Conservation (phyloP, 495 filamentous ascomycete species). For the Amphirosellinia nigrospora region DNA sequence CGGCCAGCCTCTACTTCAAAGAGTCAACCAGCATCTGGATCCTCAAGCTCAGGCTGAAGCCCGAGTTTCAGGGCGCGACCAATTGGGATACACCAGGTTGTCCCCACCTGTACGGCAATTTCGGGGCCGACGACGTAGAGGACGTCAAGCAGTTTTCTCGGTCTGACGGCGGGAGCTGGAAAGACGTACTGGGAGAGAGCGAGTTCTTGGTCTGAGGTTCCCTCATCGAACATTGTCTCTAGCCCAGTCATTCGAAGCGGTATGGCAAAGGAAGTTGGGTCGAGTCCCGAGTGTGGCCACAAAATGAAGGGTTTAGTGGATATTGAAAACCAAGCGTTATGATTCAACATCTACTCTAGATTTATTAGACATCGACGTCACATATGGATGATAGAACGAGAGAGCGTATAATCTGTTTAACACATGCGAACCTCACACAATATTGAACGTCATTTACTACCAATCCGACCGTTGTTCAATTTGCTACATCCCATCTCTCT, state of each 20-base stretch:
- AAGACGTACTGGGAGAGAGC: slow-evolving; percentile 37
- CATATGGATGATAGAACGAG: background rate
- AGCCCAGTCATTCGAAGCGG: background rate
- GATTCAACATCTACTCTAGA: slow-evolving; percentile 11
- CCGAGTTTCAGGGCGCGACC: slow-evolving; percentile 42
- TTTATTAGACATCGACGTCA: background rate
- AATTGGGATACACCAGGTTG: slow-evolving; percentile 56
- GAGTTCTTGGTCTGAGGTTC: slow-evolving; percentile 27
- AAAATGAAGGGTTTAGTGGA: background rate
- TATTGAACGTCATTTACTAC: background rate
- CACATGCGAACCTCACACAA: background rate
- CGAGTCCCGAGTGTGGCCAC: background rate
- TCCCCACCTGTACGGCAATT: slow-evolving; percentile 56
- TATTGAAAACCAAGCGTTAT: background rate
- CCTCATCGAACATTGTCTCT: background rate
- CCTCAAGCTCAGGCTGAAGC: slow-evolving; percentile 49
- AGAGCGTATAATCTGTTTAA: background rate
- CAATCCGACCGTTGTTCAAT: background rate
- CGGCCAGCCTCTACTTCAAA: slow-evolving; percentile 56
- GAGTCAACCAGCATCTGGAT: slow-evolving; percentile 44
- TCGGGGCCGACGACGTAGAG: slow-evolving; percentile 50
- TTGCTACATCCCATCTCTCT: background rate
- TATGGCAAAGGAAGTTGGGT: background rate
- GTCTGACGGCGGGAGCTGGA: slow-evolving; percentile 37
- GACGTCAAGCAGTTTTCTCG: slow-evolving; percentile 38